Percentiles rank a stretch among this genome's conserved stretches.
phyloP scores from a whole-genome alignment of 208 protist genomes.

The Crithidia brevicula region DNA sequence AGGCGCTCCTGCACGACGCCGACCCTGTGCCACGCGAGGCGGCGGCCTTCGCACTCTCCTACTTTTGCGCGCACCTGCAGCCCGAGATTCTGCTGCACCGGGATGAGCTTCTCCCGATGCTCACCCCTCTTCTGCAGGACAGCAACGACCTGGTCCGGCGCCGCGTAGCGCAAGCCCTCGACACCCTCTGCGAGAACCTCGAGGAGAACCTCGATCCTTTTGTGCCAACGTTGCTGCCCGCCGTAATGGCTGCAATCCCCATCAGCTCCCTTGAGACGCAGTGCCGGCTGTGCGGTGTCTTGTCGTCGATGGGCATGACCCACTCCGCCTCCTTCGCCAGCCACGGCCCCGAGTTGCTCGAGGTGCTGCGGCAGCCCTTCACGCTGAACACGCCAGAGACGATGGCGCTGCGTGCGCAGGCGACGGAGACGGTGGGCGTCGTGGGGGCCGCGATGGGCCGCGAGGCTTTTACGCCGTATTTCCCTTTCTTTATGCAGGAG shows the following conservation, averaged over 20 bases:
- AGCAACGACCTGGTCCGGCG: slow-evolving; percentile 66
- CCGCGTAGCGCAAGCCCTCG: slow-evolving; percentile 72
- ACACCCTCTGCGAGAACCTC: slow-evolving; percentile 83
- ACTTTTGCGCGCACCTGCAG: slow-evolving; percentile 79
- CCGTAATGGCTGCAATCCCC: slow-evolving; percentile 60
- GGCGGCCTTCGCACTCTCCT: slow-evolving; percentile 71
- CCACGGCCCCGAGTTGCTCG: slow-evolving; percentile 56
- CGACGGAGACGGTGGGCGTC: slow-evolving; percentile 83
- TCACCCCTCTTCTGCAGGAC: slow-evolving; percentile 73
- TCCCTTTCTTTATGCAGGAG: slow-evolving; percentile 72
- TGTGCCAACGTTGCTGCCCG: slow-evolving; percentile 59
- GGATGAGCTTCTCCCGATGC: slow-evolving; percentile 65
- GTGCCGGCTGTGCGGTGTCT: slow-evolving; percentile 66
- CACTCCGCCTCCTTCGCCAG: slow-evolving; percentile 56
- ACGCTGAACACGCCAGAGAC: slow-evolving; percentile 47
- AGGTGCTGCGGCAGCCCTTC: slow-evolving; percentile 76
- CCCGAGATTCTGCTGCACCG: slow-evolving; percentile 87
- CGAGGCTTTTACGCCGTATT: slow-evolving; percentile 68
- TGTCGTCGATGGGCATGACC: slow-evolving; percentile 79
- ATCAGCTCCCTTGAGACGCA: slow-evolving; percentile 71
- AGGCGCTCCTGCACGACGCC: slow-evolving; percentile 49
- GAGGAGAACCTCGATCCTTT: slow-evolving; percentile 82
- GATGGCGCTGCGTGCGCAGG: slow-evolving; percentile 75
- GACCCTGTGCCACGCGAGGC: slow-evolving; percentile 72
- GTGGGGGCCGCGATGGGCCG: slow-evolving; percentile 74